Base-by-base conservation (phyloP, 768 basidiomycete species). In the Tulasnella calospora region DNA sequence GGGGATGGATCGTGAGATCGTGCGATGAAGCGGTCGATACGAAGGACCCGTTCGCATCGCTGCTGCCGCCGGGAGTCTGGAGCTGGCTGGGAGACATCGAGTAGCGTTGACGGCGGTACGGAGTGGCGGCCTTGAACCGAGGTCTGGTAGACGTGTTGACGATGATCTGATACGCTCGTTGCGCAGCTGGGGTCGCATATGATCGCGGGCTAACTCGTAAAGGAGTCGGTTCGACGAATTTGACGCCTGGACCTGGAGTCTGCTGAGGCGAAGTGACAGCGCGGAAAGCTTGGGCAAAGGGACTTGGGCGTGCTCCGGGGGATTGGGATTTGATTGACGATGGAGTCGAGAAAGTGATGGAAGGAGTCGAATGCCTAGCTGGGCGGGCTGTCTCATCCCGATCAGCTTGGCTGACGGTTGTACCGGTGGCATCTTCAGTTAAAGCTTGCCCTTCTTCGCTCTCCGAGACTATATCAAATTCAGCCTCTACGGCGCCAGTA, bases 1-100 rank as follows among this genome's bases (percentile, higher is more conserved):
- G 81, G 89, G 75, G 88, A 87, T 72, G 86, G 84, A 82, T 94
- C 91, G 94, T 94, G 57, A 97, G 86, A 83, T 97, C 95, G 80
- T 96, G 93, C 33, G 95, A 95, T 0, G 94, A 95, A 0, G 92
- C 89, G 0, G 92, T 94, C 4, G 94, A 95, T 71, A 93, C 86
- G 83, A 92, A 90, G 1, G 94, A 95, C 0, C 87, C 89, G 55
- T 88, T 86, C 79, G 55, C 85, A 78, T 90, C 90, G 76, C 88
- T 88, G 10, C 83, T 88, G 10, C 83, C 82, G 2, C 81, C 84
- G 12, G 88, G 81, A 23, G 83, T 80, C 17, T 84, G 83, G 27
- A 74, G 73, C 27, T 47, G 69, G 33, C 33, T 33, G 47, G 76
- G 46, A 40, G 79, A 92, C 82, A 96, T 92, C 10, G 95, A 92